Evolutionary conservation across 768 basidiomycete species (phyloP).

Genomic region (Boletus eberwhitei): DNA sequence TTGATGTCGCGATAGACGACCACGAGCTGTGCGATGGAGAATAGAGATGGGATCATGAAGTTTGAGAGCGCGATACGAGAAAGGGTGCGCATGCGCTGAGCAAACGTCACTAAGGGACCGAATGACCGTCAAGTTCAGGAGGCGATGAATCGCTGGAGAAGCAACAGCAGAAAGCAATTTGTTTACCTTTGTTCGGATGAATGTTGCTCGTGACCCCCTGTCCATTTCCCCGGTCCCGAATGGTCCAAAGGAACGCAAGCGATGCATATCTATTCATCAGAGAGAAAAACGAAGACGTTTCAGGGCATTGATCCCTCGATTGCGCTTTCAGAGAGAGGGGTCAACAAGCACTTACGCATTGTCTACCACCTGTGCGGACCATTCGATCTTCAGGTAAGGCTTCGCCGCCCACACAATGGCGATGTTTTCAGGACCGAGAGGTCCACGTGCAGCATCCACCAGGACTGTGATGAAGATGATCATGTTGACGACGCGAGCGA

Average conservation of each 20-base stretch:
- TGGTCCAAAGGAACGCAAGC: constrained; percentile 27
- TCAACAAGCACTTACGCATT: constrained; percentile 22
- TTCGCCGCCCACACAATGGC: constrained; percentile 18
- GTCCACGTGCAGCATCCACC: constrained; percentile 18
- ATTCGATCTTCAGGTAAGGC: constrained; percentile 33
- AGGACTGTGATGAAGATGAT: constrained; percentile 28
- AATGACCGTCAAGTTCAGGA: not conserved
- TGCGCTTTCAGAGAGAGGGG: too few species aligned
- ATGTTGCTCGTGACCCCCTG: constrained; percentile 20
- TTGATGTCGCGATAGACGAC: constrained; percentile 28
- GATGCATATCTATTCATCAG: constrained; percentile 22
- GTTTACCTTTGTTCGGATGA: constrained; percentile 8
- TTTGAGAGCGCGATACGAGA: constrained; percentile 33
- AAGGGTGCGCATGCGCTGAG: constrained; percentile 23
- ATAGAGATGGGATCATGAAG: constrained; percentile 31
- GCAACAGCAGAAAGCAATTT: not conserved
- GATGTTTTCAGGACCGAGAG: constrained; percentile 13
- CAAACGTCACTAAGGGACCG: constrained; percentile 15
- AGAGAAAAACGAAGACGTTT: not conserved
- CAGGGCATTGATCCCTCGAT: not conserved
- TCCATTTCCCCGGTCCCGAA: constrained; percentile 11
- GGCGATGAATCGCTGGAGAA: not conserved
- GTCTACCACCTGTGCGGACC: constrained; percentile 30
- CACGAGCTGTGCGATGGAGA: constrained; percentile 30
- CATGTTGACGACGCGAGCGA: constrained; percentile 28